Conservation (phyloP, 768 basidiomycete species). For the Xerocomellus intermedius region DNA sequence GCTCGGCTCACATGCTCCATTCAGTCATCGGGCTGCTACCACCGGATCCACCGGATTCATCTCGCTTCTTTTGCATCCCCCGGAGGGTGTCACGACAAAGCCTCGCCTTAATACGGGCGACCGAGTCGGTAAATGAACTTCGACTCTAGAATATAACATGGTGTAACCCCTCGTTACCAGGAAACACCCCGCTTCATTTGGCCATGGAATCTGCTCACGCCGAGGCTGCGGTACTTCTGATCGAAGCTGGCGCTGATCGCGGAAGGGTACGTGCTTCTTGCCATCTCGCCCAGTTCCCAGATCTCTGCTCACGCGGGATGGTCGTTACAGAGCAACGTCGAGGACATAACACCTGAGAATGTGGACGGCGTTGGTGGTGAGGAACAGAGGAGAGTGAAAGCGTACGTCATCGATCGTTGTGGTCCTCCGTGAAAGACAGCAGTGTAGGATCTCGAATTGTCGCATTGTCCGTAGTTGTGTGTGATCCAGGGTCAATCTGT, state of each 20-base stretch:
- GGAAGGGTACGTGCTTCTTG: conserved; percentile 58
- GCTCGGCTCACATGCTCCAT: conserved; percentile 6
- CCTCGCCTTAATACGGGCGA: conserved; percentile 84
- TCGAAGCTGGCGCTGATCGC: conserved; percentile 95
- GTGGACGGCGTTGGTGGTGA: conserved; percentile 84
- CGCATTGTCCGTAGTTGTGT: background rate
- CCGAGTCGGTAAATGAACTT: conserved; percentile 56
- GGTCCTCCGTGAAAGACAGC: conserved; percentile 38
- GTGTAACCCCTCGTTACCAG: conserved; percentile 38
- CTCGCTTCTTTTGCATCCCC: conserved; percentile 78
- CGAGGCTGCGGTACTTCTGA: conserved; percentile 83
- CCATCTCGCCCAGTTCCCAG: background rate
- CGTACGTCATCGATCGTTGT: conserved; percentile 74
- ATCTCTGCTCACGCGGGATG: background rate
- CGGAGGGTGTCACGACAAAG: conserved; percentile 63
- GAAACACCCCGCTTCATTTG: conserved; percentile 95
- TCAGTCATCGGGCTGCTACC: conserved; percentile 92
- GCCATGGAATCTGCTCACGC: conserved; percentile 97
- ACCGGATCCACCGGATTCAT: conserved; percentile 93
- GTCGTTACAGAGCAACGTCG: conserved; percentile 66
- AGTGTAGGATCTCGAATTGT: background rate
- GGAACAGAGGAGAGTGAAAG: conserved; percentile 78
- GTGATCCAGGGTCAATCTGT: background rate
- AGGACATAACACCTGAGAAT: conserved; percentile 84
- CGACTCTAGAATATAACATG: background rate